phyloP scores from a whole-genome alignment of 1,284 basidiomycete genomes.

The Trichosporon sp. region DNA sequence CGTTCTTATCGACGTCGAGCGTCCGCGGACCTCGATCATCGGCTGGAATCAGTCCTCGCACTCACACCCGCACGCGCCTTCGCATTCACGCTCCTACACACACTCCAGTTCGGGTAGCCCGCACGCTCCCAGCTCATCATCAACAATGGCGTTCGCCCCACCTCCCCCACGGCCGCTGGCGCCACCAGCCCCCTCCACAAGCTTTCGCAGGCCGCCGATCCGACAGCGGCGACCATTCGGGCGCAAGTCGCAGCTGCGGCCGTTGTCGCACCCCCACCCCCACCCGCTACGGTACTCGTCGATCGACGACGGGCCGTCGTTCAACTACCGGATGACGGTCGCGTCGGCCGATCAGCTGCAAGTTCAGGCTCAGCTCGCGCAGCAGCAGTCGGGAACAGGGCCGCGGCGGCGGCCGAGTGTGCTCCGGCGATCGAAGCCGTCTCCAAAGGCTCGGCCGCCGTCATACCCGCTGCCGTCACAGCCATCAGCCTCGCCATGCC shows the following conservation, averaged over 20 bases:
- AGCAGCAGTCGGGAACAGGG: background rate
- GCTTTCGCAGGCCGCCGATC: background rate
- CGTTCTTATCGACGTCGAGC: conserved; percentile 1
- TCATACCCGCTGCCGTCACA: background rate
- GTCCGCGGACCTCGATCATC: background rate
- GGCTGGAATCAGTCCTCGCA: conserved; percentile 1
- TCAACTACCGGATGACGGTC: conserved; percentile 1
- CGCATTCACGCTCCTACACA: background rate
- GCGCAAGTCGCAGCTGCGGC: background rate
- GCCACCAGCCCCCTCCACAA: background rate
- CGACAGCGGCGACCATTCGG: background rate
- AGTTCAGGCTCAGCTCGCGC: background rate
- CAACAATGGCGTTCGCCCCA: background rate
- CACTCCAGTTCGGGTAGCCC: too few species aligned
- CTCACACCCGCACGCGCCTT: background rate
- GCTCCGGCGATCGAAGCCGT: background rate
- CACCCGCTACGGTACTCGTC: background rate
- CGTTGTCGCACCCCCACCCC: background rate
- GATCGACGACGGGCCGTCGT: background rate
- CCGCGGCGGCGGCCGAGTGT: background rate
- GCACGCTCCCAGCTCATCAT: background rate
- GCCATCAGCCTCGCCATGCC: background rate
- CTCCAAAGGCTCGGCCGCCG: background rate
- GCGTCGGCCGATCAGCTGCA: background rate
- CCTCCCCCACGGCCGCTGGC: background rate